Evolutionary conservation across 176 grass and related monocot species (phyloP), one percentile per base, ranked within the genome.

Genomic region (Avena eriantha): DNA sequence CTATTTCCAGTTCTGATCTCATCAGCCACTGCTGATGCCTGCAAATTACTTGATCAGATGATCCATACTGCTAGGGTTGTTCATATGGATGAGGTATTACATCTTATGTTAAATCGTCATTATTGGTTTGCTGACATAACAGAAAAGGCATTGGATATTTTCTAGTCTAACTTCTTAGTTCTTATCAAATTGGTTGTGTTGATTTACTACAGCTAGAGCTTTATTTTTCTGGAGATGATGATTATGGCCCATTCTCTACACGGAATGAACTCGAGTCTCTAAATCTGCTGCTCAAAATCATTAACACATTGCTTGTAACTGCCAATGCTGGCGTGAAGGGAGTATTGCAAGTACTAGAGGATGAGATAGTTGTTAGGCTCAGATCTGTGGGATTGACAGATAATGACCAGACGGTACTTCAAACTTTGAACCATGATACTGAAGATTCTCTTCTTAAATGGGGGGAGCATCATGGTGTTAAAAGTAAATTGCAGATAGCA

Each of bases 241-340:
- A 93, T 83, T 69, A 80, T 3, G 85, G 92, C 57, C 92, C 96
- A 80, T 94, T 96, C 53, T 96, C 92, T 90, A 76, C 78, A 18
- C 95, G 96, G 86, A 96, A 94, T 90, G 96, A 98, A 71, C 89
- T 98, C 59, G 96, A 95, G 53, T 96, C 90, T 22, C 88, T 96
- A 35, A 93, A 98, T 82, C 81, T 85, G 29, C 47, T 98, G 58
- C 69, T 93, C 39, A 89, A 74, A 80, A 76, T 82, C 8, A 9
- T 96, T 65, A 87, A 89, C 33, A 81, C 77, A 2, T 80, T 91
- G 64, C 87, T 90, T 70, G 43, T 67, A 63, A 70, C 78, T 82
- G 74, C 64, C 22, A 91, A 85, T 72, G 54, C 71, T 61, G 78
- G 54, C 17, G 70, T 82, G 34, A 77, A 82, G 75, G 58, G 89